Evolutionary conservation across 1,284 basidiomycete species (phyloP), one percentile per base, ranked within the genome.

Genomic region (Tilletia horrida): DNA sequence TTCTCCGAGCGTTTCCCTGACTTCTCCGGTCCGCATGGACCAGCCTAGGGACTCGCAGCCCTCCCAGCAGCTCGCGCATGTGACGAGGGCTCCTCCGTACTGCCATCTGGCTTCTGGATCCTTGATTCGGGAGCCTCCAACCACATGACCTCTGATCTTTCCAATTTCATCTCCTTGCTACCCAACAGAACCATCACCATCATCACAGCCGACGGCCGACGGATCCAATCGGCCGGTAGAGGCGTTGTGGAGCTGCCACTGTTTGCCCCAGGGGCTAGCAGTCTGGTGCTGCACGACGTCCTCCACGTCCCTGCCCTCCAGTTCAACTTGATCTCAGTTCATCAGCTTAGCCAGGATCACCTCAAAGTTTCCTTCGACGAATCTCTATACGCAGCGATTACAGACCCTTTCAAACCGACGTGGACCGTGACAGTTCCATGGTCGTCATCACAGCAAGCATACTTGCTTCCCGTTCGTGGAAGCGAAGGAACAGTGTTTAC

Each of bases 181-280:
- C 47, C 47, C 18, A n/a, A 23, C 47, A 48, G 47, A 16, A 48
- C 47, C 23, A n/a, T n/a, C n/a, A n/a, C 47, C 18, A 23, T 48
- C 47, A 48, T 48, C 47, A 48, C 47, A 48, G 47, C 47, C 23
- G 47, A 48, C 47, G 47, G 47, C 18, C 7, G 47, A 48, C 47
- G 47, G 23, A 16, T 48, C 23, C 47, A 23, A 48, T 16, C 47
- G 23, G 23, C 47, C 18, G 47, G 47, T 16, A 48, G 23, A 48
- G 47, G 47, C 47, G 18, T 48, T 23, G 47, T 48, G 18, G 18
- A n/a, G 18, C 23, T 48, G 47, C 47, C 47, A 16, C 18, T 48
- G 18, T 16, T n/a, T n/a, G 47, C 18, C 47, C 18, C 18, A n/a
- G 18, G 23, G 47, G 47, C 47, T 16, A 16, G 47, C 18, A 6